phyloP scores from a whole-genome alignment of 108 stramenopile genomes.

The Cylindrotheca closterium region DNA sequence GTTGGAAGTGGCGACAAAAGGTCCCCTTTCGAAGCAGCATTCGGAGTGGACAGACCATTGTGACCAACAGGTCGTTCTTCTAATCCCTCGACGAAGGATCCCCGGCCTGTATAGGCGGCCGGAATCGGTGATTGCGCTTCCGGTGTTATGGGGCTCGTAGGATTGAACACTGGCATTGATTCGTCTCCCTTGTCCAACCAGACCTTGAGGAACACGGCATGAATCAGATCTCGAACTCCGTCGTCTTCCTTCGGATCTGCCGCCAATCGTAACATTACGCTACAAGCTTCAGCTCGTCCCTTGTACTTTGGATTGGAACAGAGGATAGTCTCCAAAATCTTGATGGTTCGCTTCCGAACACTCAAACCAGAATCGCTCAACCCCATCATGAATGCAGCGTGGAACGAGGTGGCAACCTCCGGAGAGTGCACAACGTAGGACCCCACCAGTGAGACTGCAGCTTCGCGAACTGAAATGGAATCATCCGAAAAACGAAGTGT shows the following conservation, averaged over 20 bases:
- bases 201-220: conserved; percentile 81
- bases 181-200: conserved; percentile 62
- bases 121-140: not conserved
- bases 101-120: not conserved
- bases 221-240: conserved; percentile 85
- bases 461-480: conserved; percentile 91
- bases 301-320: conserved; percentile 73
- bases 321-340: conserved; percentile 84
- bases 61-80: not conserved
- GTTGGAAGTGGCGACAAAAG: conserved; percentile 1
- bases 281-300: conserved; percentile 73
- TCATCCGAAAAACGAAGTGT: conserved; percentile 85
- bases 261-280: conserved; percentile 71
- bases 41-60: not conserved
- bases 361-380: conserved; percentile 84
- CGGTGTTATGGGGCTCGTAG: not conserved
- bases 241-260: conserved; percentile 94
- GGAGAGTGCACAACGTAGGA: conserved; percentile 81
- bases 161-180: not conserved
- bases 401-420: conserved; percentile 79
- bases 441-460: conserved; percentile 90
- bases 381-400: conserved; percentile 71
- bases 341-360: conserved; percentile 78
- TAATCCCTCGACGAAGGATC: not conserved
- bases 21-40: not conserved